These are phyloP conservation scores for Wickerhamiella kurtzmanii DNA, from an alignment of 805 yeast genomes.

Conservation along the genomic window DNA sequence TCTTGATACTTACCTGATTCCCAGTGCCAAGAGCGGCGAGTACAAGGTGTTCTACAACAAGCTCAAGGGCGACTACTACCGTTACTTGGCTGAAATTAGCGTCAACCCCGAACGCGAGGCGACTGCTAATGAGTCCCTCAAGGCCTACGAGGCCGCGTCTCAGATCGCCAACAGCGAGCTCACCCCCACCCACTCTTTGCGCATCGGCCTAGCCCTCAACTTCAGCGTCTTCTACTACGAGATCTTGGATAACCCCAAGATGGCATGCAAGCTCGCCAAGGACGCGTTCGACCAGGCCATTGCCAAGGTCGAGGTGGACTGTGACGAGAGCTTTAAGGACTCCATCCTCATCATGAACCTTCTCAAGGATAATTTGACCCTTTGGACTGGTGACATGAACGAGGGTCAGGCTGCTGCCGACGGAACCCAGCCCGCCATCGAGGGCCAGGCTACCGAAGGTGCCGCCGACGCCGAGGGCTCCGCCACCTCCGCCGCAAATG, in stretches of 20 bases:
- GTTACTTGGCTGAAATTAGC: constrained; percentile 97
- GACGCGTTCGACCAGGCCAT: constrained; percentile 99
- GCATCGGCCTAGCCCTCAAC: constrained; percentile 95
- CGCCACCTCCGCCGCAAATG: too few relatives aligned
- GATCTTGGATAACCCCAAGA: constrained; percentile 95
- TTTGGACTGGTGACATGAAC: constrained; percentile 51
- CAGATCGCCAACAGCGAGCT: constrained; percentile 97
- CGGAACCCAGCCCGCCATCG: constrained; percentile 12
- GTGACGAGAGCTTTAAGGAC: constrained; percentile 98
- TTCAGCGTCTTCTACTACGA: constrained; percentile 98
- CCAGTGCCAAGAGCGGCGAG: constrained; percentile 94
- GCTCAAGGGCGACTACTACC: constrained; percentile 99
- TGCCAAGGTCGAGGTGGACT: constrained; percentile 94
- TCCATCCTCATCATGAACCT: constrained; percentile 98
- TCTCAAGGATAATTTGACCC: constrained; percentile 51
- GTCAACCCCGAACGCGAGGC: constrained; percentile 83
- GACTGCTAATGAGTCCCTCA: constrained; percentile 88
- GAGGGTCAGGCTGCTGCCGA: constrained; percentile 20
- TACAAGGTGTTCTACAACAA: constrained; percentile 96
- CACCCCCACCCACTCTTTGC: constrained; percentile 98
- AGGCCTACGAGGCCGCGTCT: constrained; percentile 91
- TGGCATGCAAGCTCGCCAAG: constrained; percentile 98
- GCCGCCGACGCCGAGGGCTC: constrained; percentile 11
- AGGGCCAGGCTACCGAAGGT: constrained; percentile 5
- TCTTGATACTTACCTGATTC: constrained; percentile 77